Evolutionary conservation across 176 grass and related monocot species (phyloP).

Genomic region (Tuctoria greenei): DNA sequence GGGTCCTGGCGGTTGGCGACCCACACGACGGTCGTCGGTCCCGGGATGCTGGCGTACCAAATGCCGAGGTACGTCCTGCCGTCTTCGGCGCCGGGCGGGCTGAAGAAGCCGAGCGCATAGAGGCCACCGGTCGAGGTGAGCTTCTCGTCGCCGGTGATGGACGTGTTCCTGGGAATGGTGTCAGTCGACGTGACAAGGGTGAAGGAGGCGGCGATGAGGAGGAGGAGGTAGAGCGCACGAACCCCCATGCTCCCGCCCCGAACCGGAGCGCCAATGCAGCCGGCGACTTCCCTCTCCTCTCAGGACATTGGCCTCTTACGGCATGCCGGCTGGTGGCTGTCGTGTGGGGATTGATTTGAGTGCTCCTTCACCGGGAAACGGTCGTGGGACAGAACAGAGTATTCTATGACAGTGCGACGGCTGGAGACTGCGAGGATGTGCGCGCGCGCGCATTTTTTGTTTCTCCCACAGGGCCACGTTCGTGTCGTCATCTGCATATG

Average conservation of each 20-base stretch:
- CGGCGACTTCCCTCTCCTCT: constrained; percentile 27
- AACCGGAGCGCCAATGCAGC: not conserved
- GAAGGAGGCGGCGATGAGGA: not conserved
- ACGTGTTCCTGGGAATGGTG: constrained; percentile 18
- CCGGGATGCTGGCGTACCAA: constrained; percentile 37
- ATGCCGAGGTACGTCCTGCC: constrained; percentile 22
- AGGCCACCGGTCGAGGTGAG: constrained; percentile 47
- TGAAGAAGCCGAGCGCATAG: constrained; percentile 71
- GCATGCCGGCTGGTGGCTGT: not conserved
- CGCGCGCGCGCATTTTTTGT: not conserved
- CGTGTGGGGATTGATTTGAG: not conserved
- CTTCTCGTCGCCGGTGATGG: constrained; percentile 46
- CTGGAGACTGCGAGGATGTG: not conserved
- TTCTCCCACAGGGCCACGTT: not conserved
- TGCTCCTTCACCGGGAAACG: not conserved
- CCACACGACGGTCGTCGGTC: constrained; percentile 40
- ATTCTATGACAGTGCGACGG: not conserved
- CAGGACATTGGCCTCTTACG: constrained; percentile 15
- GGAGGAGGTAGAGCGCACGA: not conserved
- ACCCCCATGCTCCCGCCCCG: not conserved
- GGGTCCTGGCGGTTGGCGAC: constrained; percentile 56
- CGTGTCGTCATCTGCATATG: not conserved
- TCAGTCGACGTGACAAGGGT: not conserved
- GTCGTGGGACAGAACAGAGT: not conserved
- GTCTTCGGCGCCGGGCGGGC: constrained; percentile 13